phyloP scores from a whole-genome alignment of 176 grass and related monocot genomes.

The Oryza glaberrima region DNA sequence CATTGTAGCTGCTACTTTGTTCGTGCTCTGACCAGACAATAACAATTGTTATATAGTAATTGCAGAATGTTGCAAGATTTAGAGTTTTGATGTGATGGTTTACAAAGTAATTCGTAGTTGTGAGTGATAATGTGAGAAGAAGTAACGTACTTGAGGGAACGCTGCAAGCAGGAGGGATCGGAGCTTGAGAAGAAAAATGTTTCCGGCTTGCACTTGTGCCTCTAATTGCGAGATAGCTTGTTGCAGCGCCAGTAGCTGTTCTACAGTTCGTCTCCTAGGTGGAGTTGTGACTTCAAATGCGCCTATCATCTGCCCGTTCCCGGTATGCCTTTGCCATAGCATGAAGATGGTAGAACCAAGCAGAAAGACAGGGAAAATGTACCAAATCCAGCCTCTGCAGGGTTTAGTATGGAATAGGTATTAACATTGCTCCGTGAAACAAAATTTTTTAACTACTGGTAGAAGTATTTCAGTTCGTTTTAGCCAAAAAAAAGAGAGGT shows the following conservation, averaged over 20 bases:
- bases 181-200: conserved; percentile 91
- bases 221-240: conserved; percentile 79
- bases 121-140: neutral
- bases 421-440: neutral
- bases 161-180: conserved; percentile 82
- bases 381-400: conserved; percentile 73
- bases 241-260: conserved; percentile 77
- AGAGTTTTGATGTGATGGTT: too few species aligned
- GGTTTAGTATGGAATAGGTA: neutral
- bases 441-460: neutral
- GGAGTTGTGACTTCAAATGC: conserved; percentile 72
- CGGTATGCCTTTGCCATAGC: conserved; percentile 70
- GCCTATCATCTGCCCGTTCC: conserved; percentile 48
- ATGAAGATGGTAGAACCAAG: conserved; percentile 64
- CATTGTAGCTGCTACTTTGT: conserved; percentile 58
- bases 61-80: neutral
- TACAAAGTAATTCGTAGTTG: neutral
- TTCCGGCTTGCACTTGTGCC: conserved; percentile 67
- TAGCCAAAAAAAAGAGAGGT: neutral
- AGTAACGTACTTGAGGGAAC: conserved; percentile 67
- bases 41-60: neutral
- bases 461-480: neutral
- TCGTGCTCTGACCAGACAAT: conserved; percentile 60
- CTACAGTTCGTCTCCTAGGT: conserved; percentile 61
- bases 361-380: conserved; percentile 65